These are phyloP conservation scores for Abortiporus biennis DNA, from an alignment of 1,284 basidiomycete species.

Conservation along the genomic window DNA sequence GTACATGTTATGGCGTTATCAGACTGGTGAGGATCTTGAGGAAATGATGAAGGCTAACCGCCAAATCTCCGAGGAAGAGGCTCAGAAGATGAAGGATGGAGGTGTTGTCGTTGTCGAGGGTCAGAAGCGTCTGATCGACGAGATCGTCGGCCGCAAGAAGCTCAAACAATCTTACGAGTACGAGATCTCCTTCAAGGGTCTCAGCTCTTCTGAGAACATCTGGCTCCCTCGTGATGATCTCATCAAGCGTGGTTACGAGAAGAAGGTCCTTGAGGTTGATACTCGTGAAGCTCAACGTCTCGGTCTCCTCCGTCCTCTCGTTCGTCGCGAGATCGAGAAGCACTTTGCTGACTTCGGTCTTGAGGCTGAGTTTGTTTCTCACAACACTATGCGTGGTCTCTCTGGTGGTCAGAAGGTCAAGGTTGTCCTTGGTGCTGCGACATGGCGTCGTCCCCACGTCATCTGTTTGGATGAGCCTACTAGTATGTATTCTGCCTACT, in stretches of 20 bases:
- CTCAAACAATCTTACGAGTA: conserved; percentile 99
- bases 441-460: conserved; percentile 97
- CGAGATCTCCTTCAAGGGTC: conserved; percentile 90
- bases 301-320: conserved; percentile 92
- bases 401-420: conserved; percentile 99
- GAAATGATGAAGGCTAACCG: conserved; percentile 91
- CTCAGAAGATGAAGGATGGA: conserved; percentile 96
- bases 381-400: conserved; percentile 96
- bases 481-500: conserved; percentile 40
- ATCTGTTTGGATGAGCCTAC: conserved; percentile 98
- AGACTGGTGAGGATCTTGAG: conserved; percentile 97
- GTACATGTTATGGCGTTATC: conserved; percentile 99
- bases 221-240: conserved; percentile 96
- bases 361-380: conserved; percentile 93
- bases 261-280: conserved; percentile 97
- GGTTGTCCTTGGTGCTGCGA: conserved; percentile 97
- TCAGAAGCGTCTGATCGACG: conserved; percentile 92
- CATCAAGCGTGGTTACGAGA: conserved; percentile 96
- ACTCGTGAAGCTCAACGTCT: conserved; percentile 96
- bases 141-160: conserved; percentile 91
- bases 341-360: conserved; percentile 97
- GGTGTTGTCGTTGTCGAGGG: conserved; percentile 83
- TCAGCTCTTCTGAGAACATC: conserved; percentile 93
- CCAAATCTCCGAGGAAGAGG: conserved; percentile 84
- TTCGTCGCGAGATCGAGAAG: conserved; percentile 97